Percentiles rank a stretch among this genome's conserved stretches.
Conservation (phyloP, 2,329 filamentous ascomycete genomes). For the Fusarium sp. region DNA sequence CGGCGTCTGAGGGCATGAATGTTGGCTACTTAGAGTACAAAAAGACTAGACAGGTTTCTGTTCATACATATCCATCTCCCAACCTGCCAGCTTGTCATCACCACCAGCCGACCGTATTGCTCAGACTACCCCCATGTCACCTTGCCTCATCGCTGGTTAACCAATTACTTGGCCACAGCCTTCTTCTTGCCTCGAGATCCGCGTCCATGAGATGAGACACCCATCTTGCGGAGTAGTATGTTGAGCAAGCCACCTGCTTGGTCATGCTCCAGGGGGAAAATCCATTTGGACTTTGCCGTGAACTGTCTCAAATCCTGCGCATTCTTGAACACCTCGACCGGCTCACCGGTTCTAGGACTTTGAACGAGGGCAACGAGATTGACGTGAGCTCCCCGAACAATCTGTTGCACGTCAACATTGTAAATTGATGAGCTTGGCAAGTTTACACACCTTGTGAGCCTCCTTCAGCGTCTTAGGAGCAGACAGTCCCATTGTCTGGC, state of each 20-base stretch:
- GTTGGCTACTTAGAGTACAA: neutral
- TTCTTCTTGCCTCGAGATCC: neutral
- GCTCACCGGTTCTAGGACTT: neutral
- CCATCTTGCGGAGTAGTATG: constrained; percentile 26
- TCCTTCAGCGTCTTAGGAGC: constrained; percentile 14
- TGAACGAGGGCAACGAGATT: constrained; percentile 28
- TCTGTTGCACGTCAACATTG: neutral
- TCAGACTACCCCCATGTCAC: neutral
- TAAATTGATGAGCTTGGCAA: fast-evolving
- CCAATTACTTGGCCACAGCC: neutral
- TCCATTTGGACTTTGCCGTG: neutral
- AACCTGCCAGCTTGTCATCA: neutral
- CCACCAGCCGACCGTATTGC: neutral
- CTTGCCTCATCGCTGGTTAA: neutral
- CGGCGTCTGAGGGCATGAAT: constrained; percentile 16
- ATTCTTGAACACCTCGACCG: constrained; percentile 13
- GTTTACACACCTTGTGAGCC: constrained; percentile 6
- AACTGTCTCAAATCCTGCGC: constrained; percentile 7
- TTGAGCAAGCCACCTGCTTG: constrained; percentile 14
- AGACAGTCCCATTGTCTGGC: constrained; percentile 6
- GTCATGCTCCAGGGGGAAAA: constrained; percentile 12
- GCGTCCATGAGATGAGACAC: neutral
- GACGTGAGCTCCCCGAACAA: constrained; percentile 10
- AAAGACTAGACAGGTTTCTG: neutral
- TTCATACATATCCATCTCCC: too few species aligned